These are phyloP conservation scores for Lyophyllum semitale DNA, from an alignment of 768 basidiomycete species.

Conservation along the genomic window DNA sequence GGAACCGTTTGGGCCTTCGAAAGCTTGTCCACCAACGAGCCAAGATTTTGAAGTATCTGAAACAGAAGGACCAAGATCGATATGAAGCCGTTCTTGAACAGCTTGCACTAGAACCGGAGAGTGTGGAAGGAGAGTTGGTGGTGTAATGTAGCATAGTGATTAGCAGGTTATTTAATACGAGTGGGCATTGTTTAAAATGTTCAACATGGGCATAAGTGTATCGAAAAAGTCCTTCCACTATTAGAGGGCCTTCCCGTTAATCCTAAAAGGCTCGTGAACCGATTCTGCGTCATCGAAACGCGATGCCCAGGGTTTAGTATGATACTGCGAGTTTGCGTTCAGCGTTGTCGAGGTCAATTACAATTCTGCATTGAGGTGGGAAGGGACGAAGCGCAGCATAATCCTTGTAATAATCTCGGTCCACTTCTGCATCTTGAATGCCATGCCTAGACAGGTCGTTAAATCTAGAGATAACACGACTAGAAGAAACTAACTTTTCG, in stretches of 20 bases:
- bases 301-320: neutral
- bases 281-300: neutral
- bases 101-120: conserved; percentile 74
- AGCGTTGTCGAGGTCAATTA: neutral
- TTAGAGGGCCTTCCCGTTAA: neutral
- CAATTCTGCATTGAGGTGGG: neutral
- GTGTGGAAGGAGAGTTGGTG: conserved; percentile 89
- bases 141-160: conserved; percentile 38
- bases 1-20: conserved; percentile 75
- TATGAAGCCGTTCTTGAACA: conserved; percentile 74
- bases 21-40: conserved; percentile 82
- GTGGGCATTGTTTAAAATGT: neutral
- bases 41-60: conserved; percentile 80
- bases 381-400: conserved; percentile 18
- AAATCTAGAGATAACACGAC: neutral
- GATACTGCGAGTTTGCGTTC: neutral
- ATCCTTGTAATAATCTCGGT: conserved; percentile 31
- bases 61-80: conserved; percentile 59
- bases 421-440: conserved; percentile 15
- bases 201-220: neutral
- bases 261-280: neutral
- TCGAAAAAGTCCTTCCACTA: neutral
- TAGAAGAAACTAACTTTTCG: conserved; percentile 15
- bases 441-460: conserved; percentile 19
- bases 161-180: neutral